Evolutionary conservation across 2,329 filamentous ascomycete genomes (phyloP), one percentile per base, ranked within the genome.

Genomic region (Capronia americana): DNA sequence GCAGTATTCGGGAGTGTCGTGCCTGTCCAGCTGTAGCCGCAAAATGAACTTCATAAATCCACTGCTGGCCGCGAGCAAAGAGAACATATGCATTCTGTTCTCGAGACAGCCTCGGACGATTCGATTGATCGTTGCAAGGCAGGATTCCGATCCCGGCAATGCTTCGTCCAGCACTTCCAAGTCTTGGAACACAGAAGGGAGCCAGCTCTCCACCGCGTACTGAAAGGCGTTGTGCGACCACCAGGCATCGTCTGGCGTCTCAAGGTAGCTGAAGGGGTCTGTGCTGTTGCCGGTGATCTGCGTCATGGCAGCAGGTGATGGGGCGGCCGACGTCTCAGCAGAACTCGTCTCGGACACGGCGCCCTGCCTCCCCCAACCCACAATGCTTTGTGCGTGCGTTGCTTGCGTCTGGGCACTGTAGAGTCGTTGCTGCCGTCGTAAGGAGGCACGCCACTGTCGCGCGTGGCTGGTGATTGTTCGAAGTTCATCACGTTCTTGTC

Each of bases 381-480:
- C 65, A n/a, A 70, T 51, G 53, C 66, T 63, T 51, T 68, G 68
- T 4, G 63, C 66, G 55, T 46, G 65, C 54, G 46, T 66, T 10
- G 66, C 65, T 56, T 68, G 38, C 2, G 53, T 64, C 46, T 68
- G 65, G 20, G 65, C 68, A 30, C 34, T 56, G 46, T 65, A 63
- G 1, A 70, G 63, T 50, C 68, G 67, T 44, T 70, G 63, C 28
- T 68, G 65, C 11, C 68, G 65, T 24, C 68, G 50, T 32, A 68
- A 41, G 30, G 64, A 54, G 12, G 67, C 67, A 3, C 67, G 64
- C 67, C 67, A 69, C 34, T 66, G 61, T 50, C 67, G 59, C 20
- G 67, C 67, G 61, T 69, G 67, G 50, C 58, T 69, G 50, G 67
- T 69, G 38, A 69, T 69, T 12, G 64, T 67, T 59, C 67, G 64